Conservation (phyloP, 768 basidiomycete species). For the Lactifluus volemus region DNA sequence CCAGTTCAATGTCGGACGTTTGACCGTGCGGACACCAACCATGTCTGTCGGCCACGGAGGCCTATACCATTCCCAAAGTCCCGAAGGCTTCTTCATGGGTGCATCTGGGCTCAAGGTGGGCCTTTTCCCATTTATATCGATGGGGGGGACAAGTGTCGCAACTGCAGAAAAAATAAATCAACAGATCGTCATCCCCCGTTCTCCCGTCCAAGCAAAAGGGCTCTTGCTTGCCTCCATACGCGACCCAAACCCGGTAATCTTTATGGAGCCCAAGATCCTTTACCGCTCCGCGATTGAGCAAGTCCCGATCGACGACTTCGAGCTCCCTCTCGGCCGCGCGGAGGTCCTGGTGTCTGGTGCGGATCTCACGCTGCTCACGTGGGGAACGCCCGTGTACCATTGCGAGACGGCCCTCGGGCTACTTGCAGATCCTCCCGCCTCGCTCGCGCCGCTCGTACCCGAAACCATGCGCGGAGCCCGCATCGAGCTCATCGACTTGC, state of each 20-base stretch:
- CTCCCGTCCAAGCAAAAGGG: conserved; percentile 94
- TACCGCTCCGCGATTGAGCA: conserved; percentile 93
- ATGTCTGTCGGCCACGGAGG: conserved; percentile 92
- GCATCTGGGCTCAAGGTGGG: conserved; percentile 79
- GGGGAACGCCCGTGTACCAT: conserved; percentile 91
- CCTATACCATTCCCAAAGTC: conserved; percentile 90
- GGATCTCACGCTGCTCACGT: conserved; percentile 85
- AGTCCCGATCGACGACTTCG: conserved; percentile 82
- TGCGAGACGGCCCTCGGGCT: conserved; percentile 79
- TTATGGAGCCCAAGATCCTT: conserved; percentile 92
- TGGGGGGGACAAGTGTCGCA: background rate
- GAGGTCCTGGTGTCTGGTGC: conserved; percentile 66
- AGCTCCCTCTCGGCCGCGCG: conserved; percentile 74
- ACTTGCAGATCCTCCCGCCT: conserved; percentile 54
- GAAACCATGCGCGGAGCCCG: conserved; percentile 53
- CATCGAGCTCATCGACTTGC: conserved; percentile 84
- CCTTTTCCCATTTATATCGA: background rate
- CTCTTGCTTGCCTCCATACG: conserved; percentile 78
- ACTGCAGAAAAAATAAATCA: background rate
- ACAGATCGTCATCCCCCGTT: conserved; percentile 81
- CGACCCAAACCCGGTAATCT: conserved; percentile 89
- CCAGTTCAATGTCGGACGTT: conserved; percentile 67
- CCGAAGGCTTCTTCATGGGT: conserved; percentile 91
- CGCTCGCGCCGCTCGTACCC: conserved; percentile 59
- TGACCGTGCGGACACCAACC: conserved; percentile 78